Percentiles rank a stretch among this genome's conserved stretches.
phyloP scores from a whole-genome alignment of 2,329 filamentous ascomycete genomes.

The Apiospora phragmitis region DNA sequence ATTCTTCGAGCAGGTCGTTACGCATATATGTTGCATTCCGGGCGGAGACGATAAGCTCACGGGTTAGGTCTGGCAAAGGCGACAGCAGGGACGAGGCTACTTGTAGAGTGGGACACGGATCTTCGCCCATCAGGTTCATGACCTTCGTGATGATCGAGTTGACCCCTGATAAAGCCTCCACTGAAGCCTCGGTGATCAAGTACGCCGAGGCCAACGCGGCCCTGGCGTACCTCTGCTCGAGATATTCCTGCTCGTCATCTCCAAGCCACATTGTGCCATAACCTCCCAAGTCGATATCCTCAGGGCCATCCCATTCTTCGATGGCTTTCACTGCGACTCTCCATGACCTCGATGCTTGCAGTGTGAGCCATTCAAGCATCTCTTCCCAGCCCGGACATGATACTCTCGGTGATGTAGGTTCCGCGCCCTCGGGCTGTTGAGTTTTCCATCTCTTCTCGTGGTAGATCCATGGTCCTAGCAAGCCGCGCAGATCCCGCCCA shows the following conservation, averaged over 20 bases:
- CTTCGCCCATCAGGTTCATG: constrained; percentile 59
- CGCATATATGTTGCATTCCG: constrained; percentile 47
- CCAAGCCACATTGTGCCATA: constrained; percentile 58
- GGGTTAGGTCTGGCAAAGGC: constrained; percentile 36
- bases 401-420: constrained; percentile 25
- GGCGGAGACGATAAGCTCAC: constrained; percentile 35
- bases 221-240: constrained; percentile 66
- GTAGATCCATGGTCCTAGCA: constrained; percentile 75
- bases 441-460: constrained; percentile 59
- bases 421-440: constrained; percentile 21
- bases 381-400: constrained; percentile 67
- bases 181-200: constrained; percentile 59
- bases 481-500: constrained; percentile 65
- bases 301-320: constrained; percentile 72
- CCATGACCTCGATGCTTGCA: constrained; percentile 61
- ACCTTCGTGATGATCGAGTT: constrained; percentile 63
- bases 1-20: constrained; percentile 54
- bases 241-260: constrained; percentile 58
- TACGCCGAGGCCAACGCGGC: constrained; percentile 69
- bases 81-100: constrained; percentile 48
- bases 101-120: constrained; percentile 53
- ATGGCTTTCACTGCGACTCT: constrained; percentile 61
- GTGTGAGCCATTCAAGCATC: constrained; percentile 66
- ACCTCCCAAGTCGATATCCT: constrained; percentile 67
- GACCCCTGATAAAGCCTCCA: constrained; percentile 59